Percentiles rank a stretch among this genome's conserved stretches.
These are phyloP conservation scores for Grosmannia clavigera DNA, from an alignment of 2,329 filamentous ascomycete species.

Conservation along the genomic window DNA sequence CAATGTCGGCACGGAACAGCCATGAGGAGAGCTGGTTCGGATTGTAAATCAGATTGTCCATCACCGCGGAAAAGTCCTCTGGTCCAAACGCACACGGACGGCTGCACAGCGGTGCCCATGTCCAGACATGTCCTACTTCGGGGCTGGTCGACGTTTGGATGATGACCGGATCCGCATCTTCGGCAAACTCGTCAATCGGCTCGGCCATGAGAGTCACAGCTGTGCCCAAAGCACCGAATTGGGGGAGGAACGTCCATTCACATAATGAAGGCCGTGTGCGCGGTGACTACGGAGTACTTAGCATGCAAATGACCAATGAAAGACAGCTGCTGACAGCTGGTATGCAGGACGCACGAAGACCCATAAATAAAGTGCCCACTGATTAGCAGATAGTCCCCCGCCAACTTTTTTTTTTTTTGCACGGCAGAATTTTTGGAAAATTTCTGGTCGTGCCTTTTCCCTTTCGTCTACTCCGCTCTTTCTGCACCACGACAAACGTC, in stretches of 20 bases:
- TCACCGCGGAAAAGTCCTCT: slow-evolving; percentile 50
- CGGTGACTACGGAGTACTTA: background rate
- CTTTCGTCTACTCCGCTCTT: background rate
- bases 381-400: slow-evolving; percentile 1
- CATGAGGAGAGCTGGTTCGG: slow-evolving; percentile 70
- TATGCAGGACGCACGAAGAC: background rate
- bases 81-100: slow-evolving; percentile 51
- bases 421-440: slow-evolving; percentile 4
- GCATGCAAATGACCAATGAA: background rate
- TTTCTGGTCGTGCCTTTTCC: background rate
- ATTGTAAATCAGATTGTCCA: slow-evolving; percentile 64
- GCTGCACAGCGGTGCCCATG: slow-evolving; percentile 42
- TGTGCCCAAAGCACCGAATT: background rate
- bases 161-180: slow-evolving; percentile 7
- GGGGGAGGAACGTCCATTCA: background rate
- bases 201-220: background rate
- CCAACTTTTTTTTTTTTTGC: slow-evolving; percentile 4
- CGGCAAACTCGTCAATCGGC: background rate
- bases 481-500: background rate
- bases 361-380: background rate
- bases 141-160: background rate
- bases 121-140: background rate
- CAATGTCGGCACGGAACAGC: slow-evolving; percentile 67
- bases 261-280: too few relatives aligned
- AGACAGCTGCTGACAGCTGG: background rate